Conservation (phyloP, 2,329 filamentous ascomycete genomes). For the Calonectria hawksworthii region DNA sequence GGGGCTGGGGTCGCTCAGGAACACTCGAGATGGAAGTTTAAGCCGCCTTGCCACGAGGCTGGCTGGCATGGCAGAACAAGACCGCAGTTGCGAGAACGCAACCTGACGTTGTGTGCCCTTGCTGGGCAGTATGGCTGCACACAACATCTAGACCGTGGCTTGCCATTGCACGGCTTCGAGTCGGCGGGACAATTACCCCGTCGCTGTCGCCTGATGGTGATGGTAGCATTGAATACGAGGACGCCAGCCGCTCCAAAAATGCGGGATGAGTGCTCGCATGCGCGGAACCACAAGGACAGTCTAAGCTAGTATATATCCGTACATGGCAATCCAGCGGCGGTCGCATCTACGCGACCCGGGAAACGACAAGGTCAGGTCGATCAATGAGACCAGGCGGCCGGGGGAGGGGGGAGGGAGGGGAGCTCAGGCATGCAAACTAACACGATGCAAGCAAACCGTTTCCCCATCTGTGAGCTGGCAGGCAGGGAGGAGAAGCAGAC, state of each 20-base stretch:
- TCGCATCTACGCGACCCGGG: constrained; percentile 19
- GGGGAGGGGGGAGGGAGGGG: background rate
- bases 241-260: constrained; percentile 3
- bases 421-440: constrained; percentile 8
- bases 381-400: background rate
- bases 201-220: constrained; percentile 17
- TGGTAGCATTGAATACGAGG: constrained; percentile 19
- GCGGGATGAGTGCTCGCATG: constrained; percentile 30
- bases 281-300: background rate
- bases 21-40: background rate
- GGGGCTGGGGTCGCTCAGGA: background rate
- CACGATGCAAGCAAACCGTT: constrained; percentile 7
- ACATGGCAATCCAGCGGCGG: background rate
- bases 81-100: background rate
- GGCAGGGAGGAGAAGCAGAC: background rate
- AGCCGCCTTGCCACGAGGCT: constrained; percentile 19
- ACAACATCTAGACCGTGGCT: background rate
- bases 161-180: background rate
- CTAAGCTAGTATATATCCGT: constrained; percentile 1
- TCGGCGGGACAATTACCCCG: background rate
- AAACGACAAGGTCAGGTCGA: background rate
- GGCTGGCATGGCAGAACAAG: background rate
- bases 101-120: background rate
- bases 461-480: constrained; percentile 20
- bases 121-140: background rate